phyloP scores from a whole-genome alignment of 805 yeast genomes.

The Ogataea polymorpha region DNA sequence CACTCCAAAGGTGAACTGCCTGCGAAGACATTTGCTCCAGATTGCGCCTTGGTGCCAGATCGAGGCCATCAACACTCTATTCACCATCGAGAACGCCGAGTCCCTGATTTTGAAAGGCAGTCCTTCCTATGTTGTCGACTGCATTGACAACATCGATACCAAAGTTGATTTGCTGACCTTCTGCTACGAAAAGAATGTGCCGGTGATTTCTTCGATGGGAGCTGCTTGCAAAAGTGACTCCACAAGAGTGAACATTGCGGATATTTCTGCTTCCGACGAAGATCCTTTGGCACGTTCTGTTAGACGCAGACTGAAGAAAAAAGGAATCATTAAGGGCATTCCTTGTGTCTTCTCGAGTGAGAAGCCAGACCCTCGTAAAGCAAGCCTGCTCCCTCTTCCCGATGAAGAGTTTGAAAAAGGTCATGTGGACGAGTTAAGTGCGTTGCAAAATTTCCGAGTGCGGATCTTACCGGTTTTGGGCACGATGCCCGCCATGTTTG shows the following conservation, averaged over 20 bases:
- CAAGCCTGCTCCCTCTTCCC: constrained; percentile 78
- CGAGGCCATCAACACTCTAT: constrained; percentile 73
- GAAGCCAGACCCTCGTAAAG: constrained; percentile 95
- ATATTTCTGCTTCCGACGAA: constrained; percentile 85
- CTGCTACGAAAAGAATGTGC: constrained; percentile 57
- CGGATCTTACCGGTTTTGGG: constrained; percentile 95
- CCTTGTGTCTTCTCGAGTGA: constrained; percentile 92
- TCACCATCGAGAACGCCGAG: constrained; percentile 66
- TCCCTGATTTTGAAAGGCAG: constrained; percentile 51
- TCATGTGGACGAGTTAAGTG: constrained; percentile 80
- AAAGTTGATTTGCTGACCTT: constrained; percentile 84
- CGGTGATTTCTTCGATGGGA: constrained; percentile 91
- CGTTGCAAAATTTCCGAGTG: constrained; percentile 85
- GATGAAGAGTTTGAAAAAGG: constrained; percentile 81
- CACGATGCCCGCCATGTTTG: constrained; percentile 96
- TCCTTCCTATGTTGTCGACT: constrained; percentile 85
- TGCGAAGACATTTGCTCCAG: constrained; percentile 60
- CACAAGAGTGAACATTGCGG: constrained; percentile 84
- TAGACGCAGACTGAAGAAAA: constrained; percentile 75
- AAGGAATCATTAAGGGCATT: constrained; percentile 72
- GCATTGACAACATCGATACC: constrained; percentile 97
- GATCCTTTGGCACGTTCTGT: constrained; percentile 90
- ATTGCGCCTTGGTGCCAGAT: constrained; percentile 94
- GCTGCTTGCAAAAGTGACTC: constrained; percentile 98
- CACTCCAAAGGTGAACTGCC: constrained; percentile 78